Conservation (phyloP, 169 alveolate species). For the Plasmodium blacklocki region DNA sequence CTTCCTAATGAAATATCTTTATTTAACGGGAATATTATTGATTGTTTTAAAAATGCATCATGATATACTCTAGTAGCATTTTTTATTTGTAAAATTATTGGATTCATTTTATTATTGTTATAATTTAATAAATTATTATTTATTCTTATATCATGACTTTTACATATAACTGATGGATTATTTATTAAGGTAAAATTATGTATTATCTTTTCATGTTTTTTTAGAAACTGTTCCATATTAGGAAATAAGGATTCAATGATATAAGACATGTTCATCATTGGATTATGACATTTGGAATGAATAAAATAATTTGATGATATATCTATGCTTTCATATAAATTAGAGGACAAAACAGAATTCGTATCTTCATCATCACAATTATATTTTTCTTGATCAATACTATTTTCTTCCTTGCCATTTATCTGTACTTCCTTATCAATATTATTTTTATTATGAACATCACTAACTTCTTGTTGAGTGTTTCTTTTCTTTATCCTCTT, state of each 20-base stretch:
- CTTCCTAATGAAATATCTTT: conserved; percentile 93
- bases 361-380: no score
- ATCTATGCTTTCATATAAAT: no score
- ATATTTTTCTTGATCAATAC: not conserved
- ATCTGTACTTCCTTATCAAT: not conserved
- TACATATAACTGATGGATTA: conserved; percentile 31
- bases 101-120: not conserved
- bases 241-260: conserved; percentile 30
- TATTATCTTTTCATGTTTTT: conserved; percentile 1
- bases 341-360: no score
- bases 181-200: conserved; percentile 36
- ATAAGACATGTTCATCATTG: not conserved
- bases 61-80: conserved; percentile 57
- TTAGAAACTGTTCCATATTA: conserved; percentile 42
- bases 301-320: not conserved
- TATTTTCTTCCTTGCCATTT: not conserved
- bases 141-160: conserved; percentile 13
- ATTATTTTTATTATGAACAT: no score
- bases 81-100: conserved; percentile 22
- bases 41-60: conserved; percentile 67
- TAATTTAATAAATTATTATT: conserved; percentile 17
- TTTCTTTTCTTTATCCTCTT: not conserved
- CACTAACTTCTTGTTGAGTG: not conserved
- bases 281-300: not conserved
- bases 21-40: conserved; percentile 86